Evolutionary conservation across 208 protist species (phyloP).

Genomic region (Porcisia deanei): DNA sequence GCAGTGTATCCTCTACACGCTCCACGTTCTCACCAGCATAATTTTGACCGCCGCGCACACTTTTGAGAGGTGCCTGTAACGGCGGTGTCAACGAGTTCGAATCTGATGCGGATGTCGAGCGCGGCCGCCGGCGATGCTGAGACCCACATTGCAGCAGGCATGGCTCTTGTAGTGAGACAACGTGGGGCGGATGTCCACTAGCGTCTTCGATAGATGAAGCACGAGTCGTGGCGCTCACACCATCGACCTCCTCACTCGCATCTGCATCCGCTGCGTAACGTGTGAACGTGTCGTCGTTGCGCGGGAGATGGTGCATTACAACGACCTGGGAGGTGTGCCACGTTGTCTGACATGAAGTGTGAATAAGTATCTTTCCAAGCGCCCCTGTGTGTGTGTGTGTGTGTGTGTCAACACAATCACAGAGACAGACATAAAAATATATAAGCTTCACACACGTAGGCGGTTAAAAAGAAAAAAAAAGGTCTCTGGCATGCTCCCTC

Average conservation of each 20-base stretch:
- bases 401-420: neutral
- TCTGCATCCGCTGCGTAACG: neutral
- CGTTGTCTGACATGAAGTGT: neutral
- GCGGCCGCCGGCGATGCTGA: neutral
- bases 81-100: neutral
- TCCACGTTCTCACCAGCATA: neutral
- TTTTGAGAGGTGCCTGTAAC: too few relatives aligned
- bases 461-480: too few relatives aligned
- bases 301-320: neutral
- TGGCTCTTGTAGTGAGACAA: neutral
- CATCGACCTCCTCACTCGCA: neutral
- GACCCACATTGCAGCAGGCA: neutral
- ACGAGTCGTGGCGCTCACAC: slow-evolving; percentile 9
- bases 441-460: neutral
- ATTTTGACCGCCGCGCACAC: neutral
- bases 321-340: neutral
- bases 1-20: neutral
- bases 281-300: neutral
- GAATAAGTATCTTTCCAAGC: too few relatives aligned
- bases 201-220: neutral
- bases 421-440: neutral
- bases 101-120: neutral
- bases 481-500: too few relatives aligned
- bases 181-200: neutral
- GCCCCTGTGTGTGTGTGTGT: neutral